Evolutionary conservation across 441 rosid species (phyloP), one percentile per base, ranked within the genome.

Genomic region (Populus tomentosa): DNA sequence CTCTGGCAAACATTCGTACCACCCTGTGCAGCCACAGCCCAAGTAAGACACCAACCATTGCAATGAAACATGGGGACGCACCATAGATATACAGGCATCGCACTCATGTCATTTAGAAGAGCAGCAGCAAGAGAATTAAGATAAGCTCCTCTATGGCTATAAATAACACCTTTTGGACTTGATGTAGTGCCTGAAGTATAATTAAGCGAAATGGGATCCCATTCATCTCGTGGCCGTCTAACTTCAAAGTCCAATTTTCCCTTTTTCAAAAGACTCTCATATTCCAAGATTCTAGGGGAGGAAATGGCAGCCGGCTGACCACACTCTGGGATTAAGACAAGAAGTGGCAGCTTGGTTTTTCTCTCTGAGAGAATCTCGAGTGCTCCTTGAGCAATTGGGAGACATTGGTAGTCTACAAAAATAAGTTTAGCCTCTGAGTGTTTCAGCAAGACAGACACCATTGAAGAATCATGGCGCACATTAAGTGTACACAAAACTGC

Each of bases 31-130:
- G 91, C 91, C 64, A 83, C 84, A 24, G 86, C 94, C 97, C 97
- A 92, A n/a, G 85, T 56, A 11, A 92, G 88, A 66, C 95, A 91
- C 95, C 95, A 91, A 0, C 97, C 95, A 11, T 92, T 92, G 67
- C 97, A 89, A 38, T 90, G 97, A 81, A 92, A 92, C 93, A 90
- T 91, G 0, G 94, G 97, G 16, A 92, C 93, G 1, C 92, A 88
- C 94, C 94, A 91, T 40, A 91, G 67, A 71, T 91, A 92, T 3
- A 88, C 84, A 0, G 91, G 94, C 79, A 81, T 74, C 4, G 80
- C 20, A 30, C 77, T 78, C 93, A 91, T 92, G 21, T 84, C 89
- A 20, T 87, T 90, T 67, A 91, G 89, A 23, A 90, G 84, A 76
- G 84, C 75, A 0, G 94, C 81, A 0, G 90, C 91, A 3, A 92